Evolutionary conservation across 169 alveolate genomes (phyloP), one percentile per base, ranked within the genome.

Genomic region (Plasmodium fragile): DNA sequence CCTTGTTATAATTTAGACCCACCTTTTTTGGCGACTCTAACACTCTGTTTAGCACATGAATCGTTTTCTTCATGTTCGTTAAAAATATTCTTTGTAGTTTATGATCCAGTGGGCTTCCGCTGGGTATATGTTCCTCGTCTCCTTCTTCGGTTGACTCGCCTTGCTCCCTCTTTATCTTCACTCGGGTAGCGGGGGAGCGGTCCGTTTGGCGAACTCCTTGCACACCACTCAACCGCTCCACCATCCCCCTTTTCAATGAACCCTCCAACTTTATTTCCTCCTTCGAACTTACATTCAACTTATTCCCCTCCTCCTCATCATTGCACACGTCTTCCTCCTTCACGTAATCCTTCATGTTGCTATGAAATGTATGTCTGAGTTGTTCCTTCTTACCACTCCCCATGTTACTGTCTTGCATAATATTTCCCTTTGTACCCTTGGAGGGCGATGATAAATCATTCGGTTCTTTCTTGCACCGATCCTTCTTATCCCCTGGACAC

Each of bases 11-110:
- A 18, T 87, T 78, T 1, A 53, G 30, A 6, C 34, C 52, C 36
- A 59, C 72, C 41, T 25, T 77, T 39, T 78, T 87, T 25, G 80
- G 16, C 3, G 59, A 11, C 25, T 36, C 16, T 5, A 75, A 55
- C 45, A 87, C 39, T 55, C 45, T 53, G 39, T 87, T 87, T 55
- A 87, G 59, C 71, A 36, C 43, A 55, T 25, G n/a, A 55, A 87
- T 22, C 5, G 93, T 87, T 13, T 22, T 87, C 43, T 36, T 87
- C 30, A 87, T 71, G 45, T 87, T 75, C 22, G 43, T 28, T 36
- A 87, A 13, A 77, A 87, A 53, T 6, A 18, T 11, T 5, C 6
- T 55, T 39, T 53, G 65, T 13, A 87, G 25, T 39, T 53, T 77
- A 0, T 53, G 55, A n/a, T 87, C 89, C 28, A 87, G 77, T 30